Evolutionary conservation across 140 eudicot species (phyloP), one percentile per base, ranked within the genome.

Genomic region (Stevia rebaudiana): DNA sequence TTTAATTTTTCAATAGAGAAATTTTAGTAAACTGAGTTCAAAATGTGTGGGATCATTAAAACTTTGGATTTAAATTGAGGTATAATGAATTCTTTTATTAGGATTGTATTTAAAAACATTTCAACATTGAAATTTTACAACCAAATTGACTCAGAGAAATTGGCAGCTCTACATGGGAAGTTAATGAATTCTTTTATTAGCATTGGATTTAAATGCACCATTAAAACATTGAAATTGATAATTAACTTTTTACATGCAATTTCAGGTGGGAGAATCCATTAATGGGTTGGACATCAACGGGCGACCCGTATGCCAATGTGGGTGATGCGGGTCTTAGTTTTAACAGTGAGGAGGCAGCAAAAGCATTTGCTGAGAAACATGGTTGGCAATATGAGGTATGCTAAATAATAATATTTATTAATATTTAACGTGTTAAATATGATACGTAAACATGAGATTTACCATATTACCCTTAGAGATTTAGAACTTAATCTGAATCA

Each of bases 271-370:
- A 89, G 69, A 89, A 89, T 83, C 97, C 95, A 31, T 74, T 89
- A 68, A 85, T 85, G 94, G 90, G 96, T 8, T 88, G 94, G 94
- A 85, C 95, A 61, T 88, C 94, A 30, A 88, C 95, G 11, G 96
- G 96, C 57, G 96, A 89, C 56, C 97, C 97, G 31, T 88, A 88
- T 63, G 88, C 96, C 39, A 80, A 82, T 74, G 95, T 88, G 71
- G 96, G 96, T 67, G 96, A 88, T 40, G 72, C 96, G 12, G 96
- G 75, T 11, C 79, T 88, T 2, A 63, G 81, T 72, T 88, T 89
- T 55, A 82, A 85, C 17, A 89, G 84, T 42, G 86, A 57, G 63
- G 97, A 78, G 65, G 88, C 90, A 49, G 97, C 97, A 0, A 74
- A 65, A 77, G 76, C 79, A 62, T 89, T 89, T 81, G 86, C 97